Conservation (phyloP, 805 yeast species). For the Tetrapisispora nanseiensis region DNA sequence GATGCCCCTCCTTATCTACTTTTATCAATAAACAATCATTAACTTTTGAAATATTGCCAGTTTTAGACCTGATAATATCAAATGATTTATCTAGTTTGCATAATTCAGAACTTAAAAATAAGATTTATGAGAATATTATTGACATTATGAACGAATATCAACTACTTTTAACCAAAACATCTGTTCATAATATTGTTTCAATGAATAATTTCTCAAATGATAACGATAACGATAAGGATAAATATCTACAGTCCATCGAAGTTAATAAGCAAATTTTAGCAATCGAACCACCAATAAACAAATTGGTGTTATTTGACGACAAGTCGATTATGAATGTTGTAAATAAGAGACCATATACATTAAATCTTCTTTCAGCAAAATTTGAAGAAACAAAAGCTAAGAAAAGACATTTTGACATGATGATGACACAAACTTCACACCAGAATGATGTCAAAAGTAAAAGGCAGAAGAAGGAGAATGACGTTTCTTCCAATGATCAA, state of each 20-base stretch:
- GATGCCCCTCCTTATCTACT: constrained; percentile 8
- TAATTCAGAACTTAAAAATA: constrained; percentile 18
- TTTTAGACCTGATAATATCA: constrained; percentile 24
- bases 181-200: neutral
- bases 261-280: constrained; percentile 10
- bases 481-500: constrained; percentile 2
- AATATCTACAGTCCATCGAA: neutral
- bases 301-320: constrained; percentile 19
- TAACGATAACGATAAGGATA: neutral
- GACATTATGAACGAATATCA: constrained; percentile 33
- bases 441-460: constrained; percentile 17
- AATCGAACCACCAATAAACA: constrained; percentile 24
- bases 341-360: constrained; percentile 18
- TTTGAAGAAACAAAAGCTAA: constrained; percentile 25
- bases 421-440: constrained; percentile 10
- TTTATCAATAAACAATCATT: constrained; percentile 16
- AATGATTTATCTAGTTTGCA: constrained; percentile 18
- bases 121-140: constrained; percentile 31
- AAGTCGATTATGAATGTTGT: constrained; percentile 16
- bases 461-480: constrained; percentile 5
- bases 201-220: neutral
- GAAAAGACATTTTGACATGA: constrained; percentile 25
- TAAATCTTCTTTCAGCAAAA: constrained; percentile 21
- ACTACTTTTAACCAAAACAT: constrained; percentile 16
- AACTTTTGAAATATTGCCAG: constrained; percentile 30